Base-by-base conservation (phyloP, 1,284 basidiomycete genomes). In the Thelephora terrestris region DNA sequence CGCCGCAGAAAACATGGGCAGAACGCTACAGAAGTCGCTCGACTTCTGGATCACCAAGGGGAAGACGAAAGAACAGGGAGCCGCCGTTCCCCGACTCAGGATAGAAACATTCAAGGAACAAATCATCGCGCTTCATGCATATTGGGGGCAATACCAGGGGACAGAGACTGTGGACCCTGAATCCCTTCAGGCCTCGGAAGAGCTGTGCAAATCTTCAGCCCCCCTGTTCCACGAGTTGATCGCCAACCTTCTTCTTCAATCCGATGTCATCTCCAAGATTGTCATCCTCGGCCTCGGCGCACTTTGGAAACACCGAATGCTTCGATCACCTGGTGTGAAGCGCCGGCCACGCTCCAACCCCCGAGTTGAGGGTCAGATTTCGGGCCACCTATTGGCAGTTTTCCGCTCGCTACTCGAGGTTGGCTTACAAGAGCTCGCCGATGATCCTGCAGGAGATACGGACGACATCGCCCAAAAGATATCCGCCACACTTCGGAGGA, bases 1-100 rank as follows among this genome's bases (percentile, higher is more conserved):
- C 1, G 92, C 92, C 1, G 76, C 81, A 5, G 84, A 87, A 55
- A 99, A 99, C 58, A 71, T 99, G 51, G 77, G 79, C 16, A 81
- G 76, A 23, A 77, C 85, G 21, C 71, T 93, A 29, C 69, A 69
- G 46, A 86, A 82, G 64, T 73, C 78, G 1, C 64, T 89, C 52
- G 81, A 85, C 34, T 67, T 70, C 39, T 78, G 76, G 72, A 75
- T 73, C 47, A 53, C 61, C 25, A 55, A 53, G 27, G 66, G 66
- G 49, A 57, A 55, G 20, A 62, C 63, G 9, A 56, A 64, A 21
- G 60, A 58, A 5, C 57, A 61, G 60, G 32, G 62, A 66, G 40
- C 62, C 4, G 55, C 53, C 48, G 47, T 74, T 1, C 71, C 69
- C 5, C 64, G 64, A 23, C 52, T 73, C 39, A 68, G 76, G 23